Conservation (phyloP, 805 yeast genomes). For the Teunomyces barrocoloradensis region DNA sequence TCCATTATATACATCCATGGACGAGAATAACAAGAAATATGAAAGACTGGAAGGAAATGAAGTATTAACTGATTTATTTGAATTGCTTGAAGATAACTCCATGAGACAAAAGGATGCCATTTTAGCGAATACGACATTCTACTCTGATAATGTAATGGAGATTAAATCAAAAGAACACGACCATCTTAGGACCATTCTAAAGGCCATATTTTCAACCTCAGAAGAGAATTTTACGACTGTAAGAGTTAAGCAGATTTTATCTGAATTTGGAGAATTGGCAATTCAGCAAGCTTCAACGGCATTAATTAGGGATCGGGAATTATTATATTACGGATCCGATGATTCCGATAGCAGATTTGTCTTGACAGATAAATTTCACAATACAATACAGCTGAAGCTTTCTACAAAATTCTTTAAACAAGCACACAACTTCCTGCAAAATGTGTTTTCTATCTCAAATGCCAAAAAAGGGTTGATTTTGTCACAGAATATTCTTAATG, state of each 20-base stretch:
- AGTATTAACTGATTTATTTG: conserved; percentile 23
- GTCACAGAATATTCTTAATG: conserved; percentile 56
- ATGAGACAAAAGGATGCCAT: conserved; percentile 69
- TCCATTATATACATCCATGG: conserved; percentile 40
- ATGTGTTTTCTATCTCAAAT: conserved; percentile 39
- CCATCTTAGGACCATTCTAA: conserved; percentile 41
- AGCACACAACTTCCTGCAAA: conserved; percentile 46
- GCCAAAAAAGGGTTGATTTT: conserved; percentile 53
- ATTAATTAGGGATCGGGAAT: conserved; percentile 56
- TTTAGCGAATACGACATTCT: conserved; percentile 46
- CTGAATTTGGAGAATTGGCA: conserved; percentile 41
- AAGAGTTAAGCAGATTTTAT: conserved; percentile 47
- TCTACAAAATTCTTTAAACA: conserved; percentile 38
- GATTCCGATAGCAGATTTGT: conserved; percentile 46
- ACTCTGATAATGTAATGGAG: conserved; percentile 23
- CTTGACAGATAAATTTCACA: conserved; percentile 52
- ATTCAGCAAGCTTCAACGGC: conserved; percentile 50
- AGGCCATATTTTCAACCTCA: conserved; percentile 59
- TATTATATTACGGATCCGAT: conserved; percentile 44
- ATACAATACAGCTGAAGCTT: conserved; percentile 37
- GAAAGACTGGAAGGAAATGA: conserved; percentile 34
- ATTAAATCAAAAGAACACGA: conserved; percentile 21
- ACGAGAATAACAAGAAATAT: conserved; percentile 49
- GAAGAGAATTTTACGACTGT: conserved; percentile 45
- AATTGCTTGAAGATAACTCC: conserved; percentile 54